Base-by-base conservation (phyloP, 2,329 filamentous ascomycete species). In the Cytospora leucostoma region DNA sequence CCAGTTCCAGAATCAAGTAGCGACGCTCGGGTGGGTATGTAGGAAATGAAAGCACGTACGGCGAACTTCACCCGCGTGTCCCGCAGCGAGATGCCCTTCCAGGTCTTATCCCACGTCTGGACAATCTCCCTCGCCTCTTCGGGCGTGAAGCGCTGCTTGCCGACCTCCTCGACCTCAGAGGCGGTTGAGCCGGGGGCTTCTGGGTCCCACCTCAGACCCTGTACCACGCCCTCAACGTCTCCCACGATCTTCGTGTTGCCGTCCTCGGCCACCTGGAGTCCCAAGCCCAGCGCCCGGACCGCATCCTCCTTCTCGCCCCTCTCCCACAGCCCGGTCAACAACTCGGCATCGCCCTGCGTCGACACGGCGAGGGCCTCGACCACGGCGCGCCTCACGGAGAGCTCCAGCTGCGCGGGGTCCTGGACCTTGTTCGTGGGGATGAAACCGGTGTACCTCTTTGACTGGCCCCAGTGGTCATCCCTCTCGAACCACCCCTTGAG, bases 51-150 rank as follows among this genome's bases (percentile, higher is more conserved):
- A 21, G 47, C 40, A 65, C 68, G 82, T 83, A 95, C 91, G 63
- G 87, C 86, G 79, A 95, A 93, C 73, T 91, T 92, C 67, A 90
- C 72, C 49, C 79, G 74, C 1, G 79, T 75, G 68, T 91, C 83
- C 19, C 77, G 73, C 34, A 95, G 73, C 3, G 82, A 76, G 15
- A 88, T 75, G 7, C 76, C 69, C 72, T 86, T 84, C 87, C 88
- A 92, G 59, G 79, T 79, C 12, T 74, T 70, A 64, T 83, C 80
- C 81, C 81, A 85, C 1, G 75, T 70, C 68, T 78, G 74, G 59
- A 78, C 68, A 50, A 82, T 73, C 66, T 76, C 73, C 37, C 68
- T 70, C 1, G 81, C 79, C 70, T 83, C 77, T 3, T 78, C 74
- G 0, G 71, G 59, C 12, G 76, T 72, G 11, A 75, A 63, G 38